Conservation (phyloP, 176 grass and related monocot genomes). For the Lolium perenne region DNA sequence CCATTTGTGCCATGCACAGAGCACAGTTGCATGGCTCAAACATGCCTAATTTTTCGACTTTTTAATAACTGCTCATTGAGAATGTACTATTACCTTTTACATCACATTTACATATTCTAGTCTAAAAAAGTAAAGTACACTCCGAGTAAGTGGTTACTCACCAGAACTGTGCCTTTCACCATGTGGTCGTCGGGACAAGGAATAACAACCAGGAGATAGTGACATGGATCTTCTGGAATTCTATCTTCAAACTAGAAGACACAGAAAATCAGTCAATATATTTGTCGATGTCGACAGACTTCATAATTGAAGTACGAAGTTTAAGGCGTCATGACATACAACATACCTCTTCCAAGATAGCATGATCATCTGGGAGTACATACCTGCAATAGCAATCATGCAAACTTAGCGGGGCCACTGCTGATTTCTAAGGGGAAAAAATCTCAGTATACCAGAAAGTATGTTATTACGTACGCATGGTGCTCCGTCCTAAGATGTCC, state of each 20-base stretch:
- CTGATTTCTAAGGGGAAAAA: slow-evolving; percentile 33
- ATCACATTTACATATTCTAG: slow-evolving; percentile 1
- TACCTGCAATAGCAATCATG: slow-evolving; percentile 61
- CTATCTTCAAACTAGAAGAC: slow-evolving; percentile 59
- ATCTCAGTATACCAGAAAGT: slow-evolving; percentile 35
- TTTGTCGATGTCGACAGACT: slow-evolving; percentile 16
- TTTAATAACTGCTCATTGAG: slow-evolving; percentile 6
- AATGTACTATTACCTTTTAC: slow-evolving; percentile 1
- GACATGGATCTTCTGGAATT: slow-evolving; percentile 66
- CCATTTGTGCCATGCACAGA: neutral
- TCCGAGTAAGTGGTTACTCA: slow-evolving; percentile 32
- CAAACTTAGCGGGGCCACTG: slow-evolving; percentile 31
- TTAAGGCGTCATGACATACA: slow-evolving; percentile 15
- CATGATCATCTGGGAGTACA: slow-evolving; percentile 73
- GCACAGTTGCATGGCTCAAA: neutral
- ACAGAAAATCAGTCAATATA: slow-evolving; percentile 12
- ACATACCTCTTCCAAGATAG: slow-evolving; percentile 67
- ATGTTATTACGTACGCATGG: slow-evolving; percentile 44
- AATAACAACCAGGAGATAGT: slow-evolving; percentile 72
- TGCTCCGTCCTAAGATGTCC: slow-evolving; percentile 55
- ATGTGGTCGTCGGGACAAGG: slow-evolving; percentile 25
- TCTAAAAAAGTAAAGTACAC: neutral
- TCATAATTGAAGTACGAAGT: slow-evolving; percentile 8
- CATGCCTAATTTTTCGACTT: neutral
- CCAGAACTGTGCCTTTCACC: slow-evolving; percentile 51